phyloP scores from a whole-genome alignment of 257 asterid species.

The Solanum tarijense region DNA sequence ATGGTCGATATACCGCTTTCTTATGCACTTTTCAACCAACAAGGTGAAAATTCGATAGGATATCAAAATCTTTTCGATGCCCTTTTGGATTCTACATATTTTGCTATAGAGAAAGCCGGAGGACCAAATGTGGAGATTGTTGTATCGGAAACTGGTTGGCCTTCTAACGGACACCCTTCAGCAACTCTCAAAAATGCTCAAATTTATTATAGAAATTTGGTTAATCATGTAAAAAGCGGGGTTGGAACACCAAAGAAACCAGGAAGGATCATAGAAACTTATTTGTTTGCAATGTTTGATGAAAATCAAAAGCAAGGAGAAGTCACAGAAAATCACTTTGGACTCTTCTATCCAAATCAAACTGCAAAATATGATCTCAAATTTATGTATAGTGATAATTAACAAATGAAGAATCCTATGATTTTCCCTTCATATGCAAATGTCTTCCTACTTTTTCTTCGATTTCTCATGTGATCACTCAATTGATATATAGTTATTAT shows the following conservation, averaged over 20 bases:
- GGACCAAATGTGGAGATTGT: conserved; percentile 11
- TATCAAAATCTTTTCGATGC: conserved; percentile 31
- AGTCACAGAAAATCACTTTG: background rate
- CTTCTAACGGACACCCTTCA: conserved; percentile 7
- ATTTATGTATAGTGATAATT: background rate
- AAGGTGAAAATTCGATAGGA: background rate
- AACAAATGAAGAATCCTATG: too few species aligned
- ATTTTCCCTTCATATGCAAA: background rate
- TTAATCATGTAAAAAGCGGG: background rate
- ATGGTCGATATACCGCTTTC: background rate
- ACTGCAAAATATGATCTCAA: background rate
- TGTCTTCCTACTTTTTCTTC: background rate
- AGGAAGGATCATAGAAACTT: background rate
- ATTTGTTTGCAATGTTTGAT: conserved; percentile 15
- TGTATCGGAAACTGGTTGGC: conserved; percentile 36
- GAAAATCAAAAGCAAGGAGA: conserved; percentile 7
- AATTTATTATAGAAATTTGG: conserved; percentile 5
- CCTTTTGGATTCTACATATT: conserved; percentile 21
- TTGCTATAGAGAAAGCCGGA: conserved; percentile 30
- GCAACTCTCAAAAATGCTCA: conserved; percentile 1
- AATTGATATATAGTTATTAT: background rate
- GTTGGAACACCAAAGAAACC: conserved; percentile 19
- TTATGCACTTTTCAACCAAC: conserved; percentile 19
- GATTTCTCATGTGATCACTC: background rate
- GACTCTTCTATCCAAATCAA: background rate